phyloP scores from a whole-genome alignment of 192 early-diverging fungal species.

The Diversispora epigaea region DNA sequence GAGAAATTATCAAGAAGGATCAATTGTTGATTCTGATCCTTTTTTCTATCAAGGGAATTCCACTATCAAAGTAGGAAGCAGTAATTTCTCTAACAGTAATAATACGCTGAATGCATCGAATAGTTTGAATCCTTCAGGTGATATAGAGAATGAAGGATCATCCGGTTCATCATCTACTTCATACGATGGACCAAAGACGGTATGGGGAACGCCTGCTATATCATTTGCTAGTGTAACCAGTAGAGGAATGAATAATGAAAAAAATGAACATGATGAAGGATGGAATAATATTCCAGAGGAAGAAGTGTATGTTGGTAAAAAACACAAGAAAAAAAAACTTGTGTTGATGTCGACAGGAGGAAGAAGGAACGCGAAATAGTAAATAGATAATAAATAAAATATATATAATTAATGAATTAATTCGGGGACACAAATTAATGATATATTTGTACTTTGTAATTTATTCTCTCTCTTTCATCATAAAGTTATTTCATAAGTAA shows the following conservation, averaged over 20 bases:
- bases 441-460: no score
- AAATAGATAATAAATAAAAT: neutral
- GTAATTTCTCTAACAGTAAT: neutral
- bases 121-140: neutral
- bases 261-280: neutral
- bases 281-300: slow-evolving; percentile 16
- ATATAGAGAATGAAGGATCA: neutral
- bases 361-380: neutral
- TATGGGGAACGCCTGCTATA: slow-evolving; percentile 29
- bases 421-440: no score
- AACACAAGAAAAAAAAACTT: slow-evolving; percentile 30
- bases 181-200: slow-evolving; percentile 21
- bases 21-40: neutral
- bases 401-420: no score
- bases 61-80: neutral
- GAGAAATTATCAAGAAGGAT: slow-evolving; percentile 13
- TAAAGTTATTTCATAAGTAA: no score
- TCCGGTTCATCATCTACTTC: neutral
- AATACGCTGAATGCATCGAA: neutral
- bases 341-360: slow-evolving; percentile 24
- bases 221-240: slow-evolving; percentile 20
- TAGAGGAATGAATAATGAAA: neutral
- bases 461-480: no score
- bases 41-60: slow-evolving; percentile 15
- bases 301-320: slow-evolving; percentile 26